Evolutionary conservation across 2,329 filamentous ascomycete genomes (phyloP), one percentile per base, ranked within the genome.

Genomic region (Ophiostoma perfectum): DNA sequence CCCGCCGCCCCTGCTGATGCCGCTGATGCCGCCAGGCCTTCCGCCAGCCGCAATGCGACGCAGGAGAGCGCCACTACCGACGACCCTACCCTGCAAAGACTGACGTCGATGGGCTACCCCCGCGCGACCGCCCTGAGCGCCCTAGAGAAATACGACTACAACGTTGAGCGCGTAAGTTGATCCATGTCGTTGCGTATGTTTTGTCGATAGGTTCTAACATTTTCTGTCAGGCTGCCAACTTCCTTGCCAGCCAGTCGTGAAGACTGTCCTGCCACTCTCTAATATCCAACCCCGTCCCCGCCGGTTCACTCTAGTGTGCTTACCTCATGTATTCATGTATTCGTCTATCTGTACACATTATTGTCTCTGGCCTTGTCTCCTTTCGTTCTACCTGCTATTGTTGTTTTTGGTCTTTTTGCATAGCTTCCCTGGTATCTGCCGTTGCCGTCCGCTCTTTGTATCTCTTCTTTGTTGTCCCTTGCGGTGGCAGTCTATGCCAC

Each of bases 101-200:
- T 98, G 75, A 96, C 92, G 0, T 84, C 86, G 9, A 97, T 98
- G 93, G 94, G 94, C 0, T 98, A 96, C 76, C 80, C 87, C 4
- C 84, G 94, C 42, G 81, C 83, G 7, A 88, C 91, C 66, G 90
- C 92, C 16, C 80, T 97, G 47, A 82, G 83, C 65, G 94, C 95
- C 38, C 80, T 98, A 76, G 94, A 98, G 82, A 93, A 94, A 78
- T 97, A 91, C 77, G 93, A 98, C 80, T 97, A 98, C 79, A 95
- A 97, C 78, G 84, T 97, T 76, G 93, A 97, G 79, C 92, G 91
- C 86, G 94, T 97, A 80, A 80, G 88, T 81, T 49, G 18, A 44
- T 36, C 39, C 5, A 12, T 64, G 2, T 0, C 41, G n/a, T 3
- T 36, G 7, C 9, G 18, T 41, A 14, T 45, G n/a, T 44, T 16